These are phyloP conservation scores for Ceratocystis albifundus DNA, from an alignment of 2,329 filamentous ascomycete species.

Conservation along the genomic window DNA sequence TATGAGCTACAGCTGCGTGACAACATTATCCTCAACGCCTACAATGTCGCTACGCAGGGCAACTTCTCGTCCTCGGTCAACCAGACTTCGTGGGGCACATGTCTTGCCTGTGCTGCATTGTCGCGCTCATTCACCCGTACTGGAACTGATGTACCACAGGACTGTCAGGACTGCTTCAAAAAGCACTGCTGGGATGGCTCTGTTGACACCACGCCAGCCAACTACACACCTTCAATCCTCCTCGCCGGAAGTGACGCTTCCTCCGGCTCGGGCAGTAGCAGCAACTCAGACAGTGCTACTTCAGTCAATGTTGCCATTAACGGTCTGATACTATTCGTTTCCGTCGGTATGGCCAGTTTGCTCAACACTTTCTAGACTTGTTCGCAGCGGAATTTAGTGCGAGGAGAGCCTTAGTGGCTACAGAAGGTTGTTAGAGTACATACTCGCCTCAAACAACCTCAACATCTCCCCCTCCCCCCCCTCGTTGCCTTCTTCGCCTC, in stretches of 20 bases:
- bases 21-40: constrained; percentile 75
- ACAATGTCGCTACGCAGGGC: constrained; percentile 68
- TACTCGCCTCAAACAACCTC: not conserved
- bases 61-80: constrained; percentile 62
- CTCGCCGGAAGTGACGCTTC: constrained; percentile 6
- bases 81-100: constrained; percentile 53
- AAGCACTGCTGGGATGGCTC: constrained; percentile 93
- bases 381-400: too few relatives aligned
- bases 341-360: constrained; percentile 5
- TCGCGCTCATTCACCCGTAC: constrained; percentile 64
- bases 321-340: constrained; percentile 7
- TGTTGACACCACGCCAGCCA: constrained; percentile 15
- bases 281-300: not conserved
- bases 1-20: constrained; percentile 60
- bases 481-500: not conserved
- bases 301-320: not conserved
- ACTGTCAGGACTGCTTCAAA: constrained; percentile 65
- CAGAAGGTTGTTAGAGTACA: not conserved
- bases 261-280: not conserved
- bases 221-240: constrained; percentile 18
- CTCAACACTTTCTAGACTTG: not conserved
- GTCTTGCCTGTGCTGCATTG: constrained; percentile 79
- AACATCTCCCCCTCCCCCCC: too few relatives aligned
- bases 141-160: constrained; percentile 52
- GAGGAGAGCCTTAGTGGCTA: not conserved